Evolutionary conservation across 257 asterid genomes (phyloP).

Genomic region (Catharanthus roseus): DNA sequence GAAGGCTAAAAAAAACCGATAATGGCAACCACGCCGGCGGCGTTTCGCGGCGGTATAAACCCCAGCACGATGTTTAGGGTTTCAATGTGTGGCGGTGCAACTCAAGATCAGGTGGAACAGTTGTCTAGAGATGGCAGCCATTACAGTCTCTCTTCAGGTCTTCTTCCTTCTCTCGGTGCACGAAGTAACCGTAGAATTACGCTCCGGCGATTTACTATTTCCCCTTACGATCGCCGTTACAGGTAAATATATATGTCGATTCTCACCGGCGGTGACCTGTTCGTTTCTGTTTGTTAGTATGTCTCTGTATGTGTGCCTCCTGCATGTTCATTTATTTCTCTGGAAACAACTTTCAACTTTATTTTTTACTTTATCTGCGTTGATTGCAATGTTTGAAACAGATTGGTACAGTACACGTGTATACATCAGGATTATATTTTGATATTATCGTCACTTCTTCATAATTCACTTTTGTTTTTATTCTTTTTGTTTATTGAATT

Average conservation of each 20-base stretch:
- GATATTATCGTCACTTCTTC: background rate
- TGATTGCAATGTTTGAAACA: background rate
- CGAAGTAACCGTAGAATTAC: slow-evolving; percentile 40
- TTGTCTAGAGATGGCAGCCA: slow-evolving; percentile 42
- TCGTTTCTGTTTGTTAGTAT: background rate
- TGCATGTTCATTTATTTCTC: background rate
- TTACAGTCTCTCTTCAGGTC: slow-evolving; percentile 41
- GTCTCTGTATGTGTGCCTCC: background rate
- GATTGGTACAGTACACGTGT: background rate
- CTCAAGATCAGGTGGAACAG: slow-evolving; percentile 40
- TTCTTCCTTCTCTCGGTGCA: slow-evolving; percentile 58
- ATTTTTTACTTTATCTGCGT: background rate
- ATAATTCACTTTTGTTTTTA: background rate
- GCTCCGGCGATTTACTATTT: slow-evolving; percentile 30
- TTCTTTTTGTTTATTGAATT: slow-evolving; percentile 4
- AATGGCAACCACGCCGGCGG: slow-evolving; percentile 13
- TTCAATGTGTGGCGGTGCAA: slow-evolving; percentile 42
- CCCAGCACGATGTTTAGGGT: slow-evolving; percentile 25
- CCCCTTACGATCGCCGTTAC: slow-evolving; percentile 47
- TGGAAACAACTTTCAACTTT: background rate
- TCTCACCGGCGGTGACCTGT: background rate
- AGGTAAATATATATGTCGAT: slow-evolving; percentile 12
- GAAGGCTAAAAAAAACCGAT: background rate
- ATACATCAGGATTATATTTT: background rate
- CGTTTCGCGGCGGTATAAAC: background rate